Evolutionary conservation across 2,329 filamentous ascomycete species (phyloP).

Genomic region (Calonectria pseudoreteaudii): DNA sequence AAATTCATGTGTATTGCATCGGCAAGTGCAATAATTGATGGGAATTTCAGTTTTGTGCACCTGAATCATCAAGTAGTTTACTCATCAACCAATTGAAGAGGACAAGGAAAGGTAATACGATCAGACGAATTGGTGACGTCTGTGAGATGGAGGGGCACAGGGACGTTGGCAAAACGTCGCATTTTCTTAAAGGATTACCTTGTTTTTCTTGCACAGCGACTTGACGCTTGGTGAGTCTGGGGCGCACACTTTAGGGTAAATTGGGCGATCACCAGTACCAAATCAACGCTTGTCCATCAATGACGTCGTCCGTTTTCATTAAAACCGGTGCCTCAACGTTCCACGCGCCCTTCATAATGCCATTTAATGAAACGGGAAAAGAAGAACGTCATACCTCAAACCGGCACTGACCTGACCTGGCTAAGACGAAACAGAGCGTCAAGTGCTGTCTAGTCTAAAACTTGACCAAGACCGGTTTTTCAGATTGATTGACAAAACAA

Average conservation of each 20-base stretch:
- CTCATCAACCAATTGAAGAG: not conserved
- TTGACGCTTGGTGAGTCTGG: not conserved
- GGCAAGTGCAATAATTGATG: not conserved
- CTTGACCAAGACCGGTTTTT: not conserved
- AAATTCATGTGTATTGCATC: not conserved
- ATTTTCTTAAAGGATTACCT: not conserved
- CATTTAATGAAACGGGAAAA: not conserved
- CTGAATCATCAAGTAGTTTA: not conserved
- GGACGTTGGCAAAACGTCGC: not conserved
- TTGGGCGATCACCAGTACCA: not conserved
- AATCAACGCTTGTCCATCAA: not conserved
- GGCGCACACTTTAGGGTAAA: not conserved
- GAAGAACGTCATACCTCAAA: not conserved
- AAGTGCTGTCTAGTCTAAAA: not conserved
- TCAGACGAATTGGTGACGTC: not conserved
- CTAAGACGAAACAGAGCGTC: not conserved
- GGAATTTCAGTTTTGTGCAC: not conserved
- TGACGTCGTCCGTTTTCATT: constrained; percentile 1
- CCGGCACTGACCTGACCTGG: not conserved
- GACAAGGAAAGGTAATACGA: not conserved
- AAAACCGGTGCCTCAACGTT: not conserved
- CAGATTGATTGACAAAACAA: not conserved
- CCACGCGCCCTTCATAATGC: not conserved
- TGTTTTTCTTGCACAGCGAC: not conserved
- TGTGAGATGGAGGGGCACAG: not conserved